Evolutionary conservation across 768 basidiomycete genomes (phyloP).

Genomic region (Suillus occidentalis): DNA sequence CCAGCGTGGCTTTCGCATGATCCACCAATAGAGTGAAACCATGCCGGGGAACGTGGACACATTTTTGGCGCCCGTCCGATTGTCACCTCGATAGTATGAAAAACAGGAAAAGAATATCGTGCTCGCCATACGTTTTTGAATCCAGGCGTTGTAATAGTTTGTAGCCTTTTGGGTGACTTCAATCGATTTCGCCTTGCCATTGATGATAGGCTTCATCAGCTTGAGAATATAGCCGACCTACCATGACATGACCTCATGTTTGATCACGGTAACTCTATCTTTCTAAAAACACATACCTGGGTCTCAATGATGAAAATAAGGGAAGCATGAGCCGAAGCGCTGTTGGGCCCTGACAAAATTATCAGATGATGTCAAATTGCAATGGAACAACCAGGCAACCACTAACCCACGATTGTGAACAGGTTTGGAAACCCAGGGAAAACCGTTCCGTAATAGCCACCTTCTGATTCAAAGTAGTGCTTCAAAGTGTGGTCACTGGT

Average conservation of each 20-base stretch:
- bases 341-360: slow-evolving; percentile 48
- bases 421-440: slow-evolving; percentile 58
- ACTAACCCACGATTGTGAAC: slow-evolving; percentile 48
- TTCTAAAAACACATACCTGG: slow-evolving; percentile 39
- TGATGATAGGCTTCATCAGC: slow-evolving; percentile 52
- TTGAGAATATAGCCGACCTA: slow-evolving; percentile 52
- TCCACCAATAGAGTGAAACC: slow-evolving; percentile 53
- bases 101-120: slow-evolving; percentile 56
- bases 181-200: slow-evolving; percentile 48
- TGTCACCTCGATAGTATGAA: slow-evolving; percentile 49
- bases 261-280: neutral
- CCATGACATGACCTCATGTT: slow-evolving; percentile 1
- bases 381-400: neutral
- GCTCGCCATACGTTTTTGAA: slow-evolving; percentile 45
- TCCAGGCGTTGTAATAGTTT: slow-evolving; percentile 50
- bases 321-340: slow-evolving; percentile 57
- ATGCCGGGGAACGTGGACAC: slow-evolving; percentile 56
- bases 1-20: slow-evolving; percentile 43
- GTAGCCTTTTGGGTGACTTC: slow-evolving; percentile 48
- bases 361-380: neutral
- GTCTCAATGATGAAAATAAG: slow-evolving; percentile 55
- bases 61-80: slow-evolving; percentile 33
- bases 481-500: slow-evolving; percentile 40
- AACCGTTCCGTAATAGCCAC: slow-evolving; percentile 54
- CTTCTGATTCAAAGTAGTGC: slow-evolving; percentile 48